Evolutionary conservation across 2,329 filamentous ascomycete species (phyloP), one percentile per base, ranked within the genome.

Genomic region (Colletotrichum neosansevieriae): DNA sequence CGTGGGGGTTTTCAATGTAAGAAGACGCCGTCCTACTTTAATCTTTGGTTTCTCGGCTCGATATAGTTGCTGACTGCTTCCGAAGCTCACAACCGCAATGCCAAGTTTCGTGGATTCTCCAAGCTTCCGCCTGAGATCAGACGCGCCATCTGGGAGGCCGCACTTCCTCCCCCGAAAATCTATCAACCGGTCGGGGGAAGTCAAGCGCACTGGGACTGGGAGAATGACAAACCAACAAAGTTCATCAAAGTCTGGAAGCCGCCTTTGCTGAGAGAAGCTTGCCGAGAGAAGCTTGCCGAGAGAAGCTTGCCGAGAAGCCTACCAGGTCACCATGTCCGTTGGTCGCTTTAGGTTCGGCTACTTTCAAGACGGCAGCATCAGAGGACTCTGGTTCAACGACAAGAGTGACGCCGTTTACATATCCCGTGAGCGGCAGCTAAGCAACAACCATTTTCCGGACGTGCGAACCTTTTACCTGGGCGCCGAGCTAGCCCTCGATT

Each of bases 361-460:
- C 10, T 53, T 21, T n/a, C 11, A 5, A 4, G 34, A 45, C 11
- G 10, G 29, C 10, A 9, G 17, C 24, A 38, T 64, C 10, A 36
- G 62, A 4, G 54, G 45, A 10, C n/a, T 45, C 3, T 59, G 54
- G 54, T 59, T 9, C 45, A 64, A 64, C 38, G 12, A 51, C 4
- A 12, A 3, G 3, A 19, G 2, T 10, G 62, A 64, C 11, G 45
- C 38, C 1, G 9, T 64, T 1, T 59, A 53, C 3, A 59, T 24
- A 32, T 15, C 45, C 2, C n/a, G n/a, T 7, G 3, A 7, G 3
- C 6, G 10, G 4, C 40, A 47, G 15, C 34, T 24, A n/a, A 4
- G 1, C 6, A 1, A 7, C 4, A 3, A 3, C 13, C 24, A 10
- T 5, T 9, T 34, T 17, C 10, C 9, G 13, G 59, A 29, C 15